Evolutionary conservation across 2,329 filamentous ascomycete species (phyloP), one percentile per base, ranked within the genome.

Genomic region (Emmonsiellopsis sp.): DNA sequence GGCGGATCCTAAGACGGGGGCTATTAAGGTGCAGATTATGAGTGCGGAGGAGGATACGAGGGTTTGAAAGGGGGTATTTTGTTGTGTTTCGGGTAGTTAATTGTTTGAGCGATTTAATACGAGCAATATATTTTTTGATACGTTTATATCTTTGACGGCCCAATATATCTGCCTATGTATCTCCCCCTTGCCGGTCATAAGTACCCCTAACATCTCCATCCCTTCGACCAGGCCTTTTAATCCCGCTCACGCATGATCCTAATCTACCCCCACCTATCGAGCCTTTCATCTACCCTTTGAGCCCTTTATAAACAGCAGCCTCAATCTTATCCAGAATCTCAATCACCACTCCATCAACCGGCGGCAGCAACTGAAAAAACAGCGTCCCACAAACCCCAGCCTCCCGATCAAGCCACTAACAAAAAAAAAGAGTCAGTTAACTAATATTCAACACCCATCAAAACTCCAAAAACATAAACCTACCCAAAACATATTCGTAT

Each of bases 11-110:
- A 90, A 86, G 77, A 95, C 87, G 50, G 91, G 92, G 6, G 89
- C 91, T n/a, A 96, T 97, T 73, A 97, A 97, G 79, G 91, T 96
- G 56, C 87, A 90, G 79, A 96, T 96, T 52, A 48, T 72, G 68
- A 71, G 69, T 57, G 69, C 65, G 9, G 66, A 67, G 56, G 69
- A 70, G 55, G 69, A 71, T 56, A 64, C 71, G 35, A 63, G 65
- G 59, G 64, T 63, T 51, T 67, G 65, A 53, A 53, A 52, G 34
- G 30, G 5, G 37, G 8, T 9, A 13, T 9, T 20, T 26, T 50
- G 7, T 37, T 3, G 7, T 7, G 20, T 15, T n/a, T 26, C 20
- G 3, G 20, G 20, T 26, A 26, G 20, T 26, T 26, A 26, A 26
- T 26, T 26, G 20, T 26, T 26, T 26, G 20, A 26, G 20, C 20